These are phyloP conservation scores for Coemansia sp. DNA, from an alignment of 192 early-diverging fungal genomes.

Conservation along the genomic window DNA sequence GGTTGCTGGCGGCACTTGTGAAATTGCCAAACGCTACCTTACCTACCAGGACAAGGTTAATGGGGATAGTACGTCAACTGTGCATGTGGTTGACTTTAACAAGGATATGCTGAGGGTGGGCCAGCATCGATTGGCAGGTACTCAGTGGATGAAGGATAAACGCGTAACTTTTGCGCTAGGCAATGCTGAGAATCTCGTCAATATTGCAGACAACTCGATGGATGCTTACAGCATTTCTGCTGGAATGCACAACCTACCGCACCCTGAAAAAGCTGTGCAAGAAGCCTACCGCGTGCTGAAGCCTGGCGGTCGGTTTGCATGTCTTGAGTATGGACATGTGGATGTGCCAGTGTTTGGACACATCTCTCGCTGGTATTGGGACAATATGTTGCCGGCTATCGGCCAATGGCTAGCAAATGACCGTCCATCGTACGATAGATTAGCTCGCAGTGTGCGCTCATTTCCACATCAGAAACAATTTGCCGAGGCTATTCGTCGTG, in stretches of 20 bases:
- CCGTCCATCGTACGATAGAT: constrained; percentile 84
- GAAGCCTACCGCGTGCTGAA: constrained; percentile 92
- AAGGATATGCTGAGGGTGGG: constrained; percentile 89
- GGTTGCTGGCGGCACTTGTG: constrained; percentile 95
- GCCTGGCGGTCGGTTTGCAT: constrained; percentile 90
- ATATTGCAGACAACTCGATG: constrained; percentile 71
- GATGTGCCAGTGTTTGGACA: constrained; percentile 76
- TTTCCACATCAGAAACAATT: constrained; percentile 87
- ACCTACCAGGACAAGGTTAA: constrained; percentile 71
- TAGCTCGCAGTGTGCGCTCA: constrained; percentile 84
- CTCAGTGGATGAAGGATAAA: constrained; percentile 40
- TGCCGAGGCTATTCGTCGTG: constrained; percentile 75
- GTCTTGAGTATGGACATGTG: constrained; percentile 86
- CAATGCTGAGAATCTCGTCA: constrained; percentile 78
- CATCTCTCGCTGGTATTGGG: constrained; percentile 83
- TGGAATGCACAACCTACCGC: constrained; percentile 95
- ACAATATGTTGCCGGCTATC: constrained; percentile 78
- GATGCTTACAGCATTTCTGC: constrained; percentile 96
- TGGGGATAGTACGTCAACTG: constrained; percentile 57
- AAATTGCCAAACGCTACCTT: constrained; percentile 90
- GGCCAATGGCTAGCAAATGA: constrained; percentile 78
- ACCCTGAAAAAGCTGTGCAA: constrained; percentile 76
- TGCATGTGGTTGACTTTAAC: constrained; percentile 94
- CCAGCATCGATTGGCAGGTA: constrained; percentile 59
- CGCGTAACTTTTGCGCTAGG: constrained; percentile 74